A percentile compares a stretch with the other conserved stretches of the same genome.
These are phyloP conservation scores for Sugiyamaella pinicola DNA, from an alignment of 1,139 yeast genomes.

Conservation along the genomic window DNA sequence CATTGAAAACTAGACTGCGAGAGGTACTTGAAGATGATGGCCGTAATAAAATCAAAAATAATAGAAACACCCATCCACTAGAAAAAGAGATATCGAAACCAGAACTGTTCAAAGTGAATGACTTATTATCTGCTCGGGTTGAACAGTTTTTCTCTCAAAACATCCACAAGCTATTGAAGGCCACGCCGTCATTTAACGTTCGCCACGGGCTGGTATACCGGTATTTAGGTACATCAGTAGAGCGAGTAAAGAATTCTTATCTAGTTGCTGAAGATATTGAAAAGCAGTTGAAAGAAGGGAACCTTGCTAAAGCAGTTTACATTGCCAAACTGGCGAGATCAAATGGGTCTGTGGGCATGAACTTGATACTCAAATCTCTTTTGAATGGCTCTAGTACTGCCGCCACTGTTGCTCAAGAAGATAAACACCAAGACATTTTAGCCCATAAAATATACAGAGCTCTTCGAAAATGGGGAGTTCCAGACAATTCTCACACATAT, in stretches of 20 bases:
- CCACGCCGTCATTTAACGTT: slow-evolving; percentile 27
- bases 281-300: slow-evolving; percentile 25
- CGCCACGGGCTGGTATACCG: slow-evolving; percentile 29
- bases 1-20: slow-evolving; percentile 11
- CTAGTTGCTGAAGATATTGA: slow-evolving; percentile 28
- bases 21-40: slow-evolving; percentile 13
- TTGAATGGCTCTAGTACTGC: background rate
- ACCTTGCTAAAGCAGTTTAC: slow-evolving; percentile 27
- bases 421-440: background rate
- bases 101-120: slow-evolving; percentile 18
- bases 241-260: slow-evolving; percentile 28
- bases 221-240: slow-evolving; percentile 28
- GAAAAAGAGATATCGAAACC: slow-evolving; percentile 16
- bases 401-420: background rate
- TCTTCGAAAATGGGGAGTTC: slow-evolving; percentile 28
- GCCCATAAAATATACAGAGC: slow-evolving; percentile 19
- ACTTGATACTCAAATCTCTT: slow-evolving; percentile 28
- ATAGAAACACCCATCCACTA: background rate
- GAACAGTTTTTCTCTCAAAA: slow-evolving; percentile 25
- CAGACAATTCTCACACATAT: slow-evolving; percentile 25
- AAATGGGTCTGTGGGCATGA: slow-evolving; percentile 33
- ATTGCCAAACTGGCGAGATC: slow-evolving; percentile 28
- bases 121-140: slow-evolving; percentile 20
- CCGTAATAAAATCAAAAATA: slow-evolving; percentile 8
- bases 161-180: slow-evolving; percentile 25